Percentiles rank a stretch among this genome's conserved stretches.
phyloP scores from a whole-genome alignment of 106 monocot species.

The Dendrobium huoshanense region DNA sequence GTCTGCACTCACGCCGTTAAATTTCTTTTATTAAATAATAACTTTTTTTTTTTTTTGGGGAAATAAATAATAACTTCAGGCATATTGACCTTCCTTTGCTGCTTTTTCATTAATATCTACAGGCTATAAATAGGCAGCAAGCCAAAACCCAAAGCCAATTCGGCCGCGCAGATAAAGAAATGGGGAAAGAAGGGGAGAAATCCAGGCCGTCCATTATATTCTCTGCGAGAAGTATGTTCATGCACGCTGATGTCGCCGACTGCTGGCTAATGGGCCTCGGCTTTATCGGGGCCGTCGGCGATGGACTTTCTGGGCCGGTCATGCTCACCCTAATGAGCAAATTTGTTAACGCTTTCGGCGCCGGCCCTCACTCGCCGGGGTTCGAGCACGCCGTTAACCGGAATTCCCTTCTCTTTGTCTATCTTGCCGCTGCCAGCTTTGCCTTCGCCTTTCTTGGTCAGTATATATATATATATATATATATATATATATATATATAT shows the following conservation, averaged over 20 bases:
- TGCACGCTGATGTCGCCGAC: slow-evolving; percentile 43
- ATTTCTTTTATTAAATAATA: too few species aligned
- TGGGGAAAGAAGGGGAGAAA: background rate
- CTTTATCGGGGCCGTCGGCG: slow-evolving; percentile 36
- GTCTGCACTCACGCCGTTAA: too few species aligned
- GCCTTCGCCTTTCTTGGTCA: background rate
- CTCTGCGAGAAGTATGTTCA: slow-evolving; percentile 18
- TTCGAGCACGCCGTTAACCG: background rate
- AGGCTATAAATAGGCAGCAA: too few species aligned
- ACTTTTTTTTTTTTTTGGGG: too few species aligned
- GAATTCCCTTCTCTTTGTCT: background rate
- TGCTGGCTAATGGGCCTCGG: slow-evolving; percentile 44
- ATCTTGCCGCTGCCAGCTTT: slow-evolving; percentile 4
- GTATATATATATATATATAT: background rate
- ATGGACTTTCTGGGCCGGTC: slow-evolving; percentile 37
- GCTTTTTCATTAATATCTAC: too few species aligned
- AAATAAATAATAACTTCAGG: too few species aligned
- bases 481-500: background rate
- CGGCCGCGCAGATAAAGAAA: background rate
- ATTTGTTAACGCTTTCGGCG: slow-evolving; percentile 15
- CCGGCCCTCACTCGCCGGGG: background rate
- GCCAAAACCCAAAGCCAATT: too few species aligned
- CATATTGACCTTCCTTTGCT: too few species aligned
- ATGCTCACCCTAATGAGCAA: background rate
- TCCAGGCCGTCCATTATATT: background rate